Evolutionary conservation across 202 grass and related monocot genomes (phyloP).

Genomic region (Miscanthus sacchariflorus): DNA sequence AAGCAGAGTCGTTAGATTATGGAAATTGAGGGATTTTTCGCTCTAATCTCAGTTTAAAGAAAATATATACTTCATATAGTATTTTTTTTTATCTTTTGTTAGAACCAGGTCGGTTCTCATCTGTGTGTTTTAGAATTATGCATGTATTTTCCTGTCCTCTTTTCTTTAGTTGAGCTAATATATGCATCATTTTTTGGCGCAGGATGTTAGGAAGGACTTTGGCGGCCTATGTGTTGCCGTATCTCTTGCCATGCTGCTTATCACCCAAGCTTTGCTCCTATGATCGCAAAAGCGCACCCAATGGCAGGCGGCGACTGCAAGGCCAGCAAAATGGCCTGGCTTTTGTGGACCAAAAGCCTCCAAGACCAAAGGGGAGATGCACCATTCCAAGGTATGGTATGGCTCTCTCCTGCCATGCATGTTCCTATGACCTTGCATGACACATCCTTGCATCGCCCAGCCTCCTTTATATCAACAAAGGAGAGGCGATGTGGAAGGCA

Average conservation of each 20-base stretch:
- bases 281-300: slow-evolving; percentile 43
- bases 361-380: slow-evolving; percentile 55
- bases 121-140: neutral
- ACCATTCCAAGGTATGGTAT: slow-evolving; percentile 77
- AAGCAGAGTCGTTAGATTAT: neutral
- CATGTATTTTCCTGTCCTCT: neutral
- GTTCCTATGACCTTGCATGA: slow-evolving; percentile 56
- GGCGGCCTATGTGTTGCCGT: slow-evolving; percentile 48
- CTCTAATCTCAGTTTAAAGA: neutral
- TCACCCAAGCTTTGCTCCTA: slow-evolving; percentile 67
- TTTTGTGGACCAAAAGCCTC: slow-evolving; percentile 61
- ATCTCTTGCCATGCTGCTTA: slow-evolving; percentile 60
- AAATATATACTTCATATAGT: neutral
- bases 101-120: neutral
- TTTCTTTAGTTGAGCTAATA: neutral
- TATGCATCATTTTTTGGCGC: neutral
- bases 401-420: slow-evolving; percentile 54
- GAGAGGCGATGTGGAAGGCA: no score
- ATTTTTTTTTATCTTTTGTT: neutral
- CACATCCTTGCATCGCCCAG: slow-evolving; percentile 40
- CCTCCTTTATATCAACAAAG: slow-evolving; percentile 59
- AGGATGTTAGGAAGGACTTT: slow-evolving; percentile 64
- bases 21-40: neutral
- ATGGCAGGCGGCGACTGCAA: slow-evolving; percentile 24
- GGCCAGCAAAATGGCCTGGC: slow-evolving; percentile 48